Conservation (phyloP, 2,329 filamentous ascomycete species). For the Tolypocladium ovalisporum region DNA sequence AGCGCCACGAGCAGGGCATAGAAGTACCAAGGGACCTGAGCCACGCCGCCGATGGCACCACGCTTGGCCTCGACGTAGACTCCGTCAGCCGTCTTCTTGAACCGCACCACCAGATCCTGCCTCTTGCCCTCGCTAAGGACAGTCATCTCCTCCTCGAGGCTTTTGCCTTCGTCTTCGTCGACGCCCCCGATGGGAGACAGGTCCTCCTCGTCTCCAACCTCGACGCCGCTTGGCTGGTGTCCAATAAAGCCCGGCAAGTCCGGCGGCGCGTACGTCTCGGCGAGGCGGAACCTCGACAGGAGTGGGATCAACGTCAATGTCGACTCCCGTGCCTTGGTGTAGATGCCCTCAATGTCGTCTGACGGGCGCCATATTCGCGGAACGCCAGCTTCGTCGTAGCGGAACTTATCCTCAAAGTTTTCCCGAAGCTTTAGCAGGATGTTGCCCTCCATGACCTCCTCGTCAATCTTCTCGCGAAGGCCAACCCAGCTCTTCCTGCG, state of each 20-base stretch:
- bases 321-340: conserved; percentile 84
- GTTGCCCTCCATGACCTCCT: conserved; percentile 97
- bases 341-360: conserved; percentile 93
- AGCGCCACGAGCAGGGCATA: conserved; percentile 80
- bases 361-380: conserved; percentile 93
- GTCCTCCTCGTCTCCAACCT: conserved; percentile 82
- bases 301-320: conserved; percentile 86
- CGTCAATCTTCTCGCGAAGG: conserved; percentile 80
- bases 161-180: conserved; percentile 90
- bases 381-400: conserved; percentile 90
- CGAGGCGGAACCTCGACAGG: conserved; percentile 71
- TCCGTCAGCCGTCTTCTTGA: conserved; percentile 97
- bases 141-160: conserved; percentile 90
- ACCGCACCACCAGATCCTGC: conserved; percentile 83
- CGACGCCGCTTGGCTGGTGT: conserved; percentile 59
- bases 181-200: conserved; percentile 81
- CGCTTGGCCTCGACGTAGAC: conserved; percentile 98
- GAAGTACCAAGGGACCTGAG: conserved; percentile 90
- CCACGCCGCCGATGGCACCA: conserved; percentile 88
- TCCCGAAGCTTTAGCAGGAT: conserved; percentile 89
- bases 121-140: conserved; percentile 84
- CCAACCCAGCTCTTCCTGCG: conserved; percentile 92
- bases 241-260: conserved; percentile 82
- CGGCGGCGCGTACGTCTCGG: conserved; percentile 62
- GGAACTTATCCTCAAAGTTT: conserved; percentile 99